phyloP scores from a whole-genome alignment of 73 alveolate genomes.

The Urostyla sp. region DNA sequence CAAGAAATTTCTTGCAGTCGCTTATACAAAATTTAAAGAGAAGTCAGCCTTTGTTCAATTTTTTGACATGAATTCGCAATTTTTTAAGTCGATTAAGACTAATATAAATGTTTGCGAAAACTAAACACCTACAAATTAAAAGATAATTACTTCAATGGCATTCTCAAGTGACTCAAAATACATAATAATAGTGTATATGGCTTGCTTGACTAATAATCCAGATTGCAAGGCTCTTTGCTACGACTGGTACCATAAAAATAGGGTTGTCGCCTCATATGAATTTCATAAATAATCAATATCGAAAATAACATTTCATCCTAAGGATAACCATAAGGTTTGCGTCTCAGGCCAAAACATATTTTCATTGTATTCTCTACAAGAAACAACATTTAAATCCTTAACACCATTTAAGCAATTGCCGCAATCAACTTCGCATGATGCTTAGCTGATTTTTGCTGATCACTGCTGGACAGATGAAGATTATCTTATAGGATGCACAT shows the following conservation, averaged over 20 bases:
- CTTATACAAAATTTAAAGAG: slow-evolving; percentile 56
- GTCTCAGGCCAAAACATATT: slow-evolving; percentile 8
- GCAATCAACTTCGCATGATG: slow-evolving; percentile 1
- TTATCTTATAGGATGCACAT: neutral
- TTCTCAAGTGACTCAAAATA: slow-evolving; percentile 46
- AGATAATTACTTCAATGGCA: slow-evolving; percentile 26
- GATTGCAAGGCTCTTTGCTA: slow-evolving; percentile 13
- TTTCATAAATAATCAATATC: slow-evolving; percentile 20
- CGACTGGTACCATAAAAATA: slow-evolving; percentile 39
- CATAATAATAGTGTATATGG: no score
- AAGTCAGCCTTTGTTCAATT: slow-evolving; percentile 62
- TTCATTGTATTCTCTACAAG: slow-evolving; percentile 7
- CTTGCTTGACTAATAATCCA: slow-evolving; percentile 33
- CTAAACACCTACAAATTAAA: slow-evolving; percentile 56
- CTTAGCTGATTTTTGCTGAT: slow-evolving; percentile 1
- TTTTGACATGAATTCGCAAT: slow-evolving; percentile 60
- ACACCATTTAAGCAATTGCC: slow-evolving; percentile 13
- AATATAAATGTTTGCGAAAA: slow-evolving; percentile 67
- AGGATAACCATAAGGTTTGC: slow-evolving; percentile 30
- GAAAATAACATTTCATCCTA: slow-evolving; percentile 42
- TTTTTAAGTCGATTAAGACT: slow-evolving; percentile 54
- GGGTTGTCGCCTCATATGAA: slow-evolving; percentile 39
- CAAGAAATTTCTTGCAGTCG: slow-evolving; percentile 65
- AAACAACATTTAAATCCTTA: neutral
- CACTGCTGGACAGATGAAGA: slow-evolving; percentile 52